phyloP scores from a whole-genome alignment of 2,329 filamentous ascomycete species.

The Calonectria pseudoreteaudii region DNA sequence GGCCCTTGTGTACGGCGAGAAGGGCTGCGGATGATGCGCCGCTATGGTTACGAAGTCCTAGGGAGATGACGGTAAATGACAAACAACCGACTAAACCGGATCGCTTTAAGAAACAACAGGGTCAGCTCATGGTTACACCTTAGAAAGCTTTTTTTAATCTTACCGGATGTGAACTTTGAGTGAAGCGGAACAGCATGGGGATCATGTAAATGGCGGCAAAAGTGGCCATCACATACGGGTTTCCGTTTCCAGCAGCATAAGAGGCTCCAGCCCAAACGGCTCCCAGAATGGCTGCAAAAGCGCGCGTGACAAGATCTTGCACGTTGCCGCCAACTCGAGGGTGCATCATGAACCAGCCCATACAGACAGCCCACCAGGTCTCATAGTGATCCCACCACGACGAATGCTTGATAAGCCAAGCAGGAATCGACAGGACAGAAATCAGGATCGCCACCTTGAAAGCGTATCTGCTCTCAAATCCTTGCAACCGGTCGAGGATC shows the following conservation, averaged over 20 bases:
- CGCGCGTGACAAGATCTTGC: conserved; percentile 66
- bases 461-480: conserved; percentile 68
- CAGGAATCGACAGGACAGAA: conserved; percentile 64
- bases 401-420: conserved; percentile 59
- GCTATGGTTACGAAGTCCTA: conserved; percentile 52
- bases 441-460: conserved; percentile 66
- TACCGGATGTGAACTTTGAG: conserved; percentile 65
- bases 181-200: conserved; percentile 70
- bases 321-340: conserved; percentile 67
- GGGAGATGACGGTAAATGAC: conserved; percentile 66
- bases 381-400: conserved; percentile 68
- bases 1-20: conserved; percentile 60
- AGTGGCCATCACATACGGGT: conserved; percentile 65
- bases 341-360: conserved; percentile 67
- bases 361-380: conserved; percentile 69
- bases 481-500: conserved; percentile 64
- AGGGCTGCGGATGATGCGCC: conserved; percentile 49
- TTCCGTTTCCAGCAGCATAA: conserved; percentile 63
- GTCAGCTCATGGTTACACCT: conserved; percentile 22
- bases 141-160: conserved; percentile 16
- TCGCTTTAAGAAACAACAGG: conserved; percentile 47
- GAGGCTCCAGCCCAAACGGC: conserved; percentile 67
- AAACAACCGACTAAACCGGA: conserved; percentile 70
- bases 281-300: conserved; percentile 61
- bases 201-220: conserved; percentile 69